A percentile compares a stretch with the other conserved stretches of the same genome.
These are phyloP conservation scores for Streptanthus diversifolius DNA, from an alignment of 345 rosid genomes.

Conservation along the genomic window DNA sequence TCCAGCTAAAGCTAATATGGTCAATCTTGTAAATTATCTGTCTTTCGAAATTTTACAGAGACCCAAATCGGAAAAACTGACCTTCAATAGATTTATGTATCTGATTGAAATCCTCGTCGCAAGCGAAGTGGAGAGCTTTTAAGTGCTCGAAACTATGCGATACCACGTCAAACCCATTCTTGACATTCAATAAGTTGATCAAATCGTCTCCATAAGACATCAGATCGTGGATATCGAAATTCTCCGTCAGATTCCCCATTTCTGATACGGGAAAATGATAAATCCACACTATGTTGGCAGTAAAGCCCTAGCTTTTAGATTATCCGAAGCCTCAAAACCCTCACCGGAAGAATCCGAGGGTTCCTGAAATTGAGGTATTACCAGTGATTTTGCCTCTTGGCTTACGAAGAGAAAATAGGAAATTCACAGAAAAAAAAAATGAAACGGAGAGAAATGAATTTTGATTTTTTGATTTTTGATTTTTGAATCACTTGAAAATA, in stretches of 20 bases:
- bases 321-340: not conserved
- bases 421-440: not conserved
- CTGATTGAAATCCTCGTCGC: slow-evolving; percentile 44
- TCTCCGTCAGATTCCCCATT: slow-evolving; percentile 51
- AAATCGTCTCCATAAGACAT: slow-evolving; percentile 60
- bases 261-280: not conserved
- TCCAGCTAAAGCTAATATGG: not conserved
- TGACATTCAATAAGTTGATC: slow-evolving; percentile 44
- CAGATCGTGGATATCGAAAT: slow-evolving; percentile 45
- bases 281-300: slow-evolving; percentile 1
- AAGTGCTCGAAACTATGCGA: slow-evolving; percentile 43
- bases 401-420: not conserved
- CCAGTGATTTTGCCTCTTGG: not conserved
- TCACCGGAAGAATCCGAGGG: not conserved
- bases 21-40: not conserved
- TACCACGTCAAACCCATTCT: slow-evolving; percentile 39
- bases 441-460: not conserved
- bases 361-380: not conserved
- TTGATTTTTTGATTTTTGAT: not conserved
- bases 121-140: slow-evolving; percentile 44
- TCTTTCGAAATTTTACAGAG: not conserved
- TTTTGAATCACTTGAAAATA: not conserved
- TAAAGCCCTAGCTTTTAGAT: slow-evolving; percentile 6
- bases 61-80: slow-evolving; percentile 20
- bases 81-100: slow-evolving; percentile 43